Base-by-base conservation (phyloP, 176 grass and related monocot genomes). In the Zizania latifolia region DNA sequence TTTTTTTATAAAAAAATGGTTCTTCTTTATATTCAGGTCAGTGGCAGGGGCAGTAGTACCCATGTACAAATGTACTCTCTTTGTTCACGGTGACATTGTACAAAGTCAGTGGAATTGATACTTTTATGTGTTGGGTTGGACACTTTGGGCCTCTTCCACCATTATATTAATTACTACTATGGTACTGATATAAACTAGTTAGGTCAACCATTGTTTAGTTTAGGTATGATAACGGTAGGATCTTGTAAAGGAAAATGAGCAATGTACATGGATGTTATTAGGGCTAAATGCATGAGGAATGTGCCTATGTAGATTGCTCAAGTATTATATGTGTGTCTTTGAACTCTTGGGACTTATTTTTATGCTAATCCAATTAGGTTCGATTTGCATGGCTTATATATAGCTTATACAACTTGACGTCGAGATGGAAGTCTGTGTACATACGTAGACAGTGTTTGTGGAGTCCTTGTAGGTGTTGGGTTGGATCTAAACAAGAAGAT, bases 131-230 rank as follows among this genome's bases (percentile, higher is more conserved):
- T 21, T 58, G 30, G 3, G 68, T 36, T 76, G 28, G 21, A 11
- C 62, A 57, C 31, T 40, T 40, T 73, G 31, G 61, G 19, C n/a
- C 7, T 60, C 61, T 22, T 30, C 30, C 26, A 53, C 65, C 58
- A 34, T 69, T 34, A 32, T 28, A 76, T 53, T 53, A 53, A 53
- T 21, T 53, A n/a, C 3, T 53, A n/a, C 10, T 53, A 4, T 7
- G n/a, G 19, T 22, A 22, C 48, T 53, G 3, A 53, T 53, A 53
- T 22, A 53, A 10, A 53, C 19, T 2, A 53, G 48, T 53, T 68
- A 68, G 24, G 77, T 81, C 77, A 68, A 85, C 74, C 43, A 35
- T 62, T 80, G 33, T 74, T 67, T 38, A 54, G 10, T 16, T 32
- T 58, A 17, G 29, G 7, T 74, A 77, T 26, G 69, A 33, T 34